Conservation (phyloP, 2,329 filamentous ascomycete species). For the Colletotrichum eremochloae region DNA sequence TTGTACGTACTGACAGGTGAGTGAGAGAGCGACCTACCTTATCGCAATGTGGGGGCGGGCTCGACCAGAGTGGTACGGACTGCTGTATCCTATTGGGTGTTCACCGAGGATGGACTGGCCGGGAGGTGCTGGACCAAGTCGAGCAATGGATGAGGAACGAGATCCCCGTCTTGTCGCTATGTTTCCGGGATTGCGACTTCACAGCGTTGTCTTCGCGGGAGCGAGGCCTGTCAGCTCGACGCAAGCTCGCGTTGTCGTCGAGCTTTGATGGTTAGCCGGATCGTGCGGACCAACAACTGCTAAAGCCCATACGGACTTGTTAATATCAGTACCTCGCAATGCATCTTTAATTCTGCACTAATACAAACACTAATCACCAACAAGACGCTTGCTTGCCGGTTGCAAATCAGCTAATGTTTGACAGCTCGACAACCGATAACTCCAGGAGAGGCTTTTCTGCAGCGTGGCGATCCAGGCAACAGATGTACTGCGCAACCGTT, state of each 20-base stretch:
- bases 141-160: background rate
- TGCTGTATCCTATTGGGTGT: conserved; percentile 5
- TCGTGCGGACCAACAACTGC: background rate
- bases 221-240: background rate
- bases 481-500: background rate
- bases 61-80: background rate
- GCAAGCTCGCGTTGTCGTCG: background rate
- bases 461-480: background rate
- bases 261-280: background rate
- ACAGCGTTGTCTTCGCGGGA: background rate
- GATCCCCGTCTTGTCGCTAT: background rate
- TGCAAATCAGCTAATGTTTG: conserved; percentile 33
- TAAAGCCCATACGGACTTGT: background rate
- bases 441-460: conserved; percentile 16
- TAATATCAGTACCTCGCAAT: background rate
- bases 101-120: conserved; percentile 1
- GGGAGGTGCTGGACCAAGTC: background rate
- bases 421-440: background rate
- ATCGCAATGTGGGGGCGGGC: conserved; percentile 38
- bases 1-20: conserved; percentile 19
- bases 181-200: background rate
- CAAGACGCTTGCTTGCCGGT: background rate
- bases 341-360: background rate
- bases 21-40: conserved; percentile 9
- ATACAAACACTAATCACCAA: background rate